Evolutionary conservation across 2,329 filamentous ascomycete genomes (phyloP), one percentile per base, ranked within the genome.

Genomic region (Thelonectria blattea): DNA sequence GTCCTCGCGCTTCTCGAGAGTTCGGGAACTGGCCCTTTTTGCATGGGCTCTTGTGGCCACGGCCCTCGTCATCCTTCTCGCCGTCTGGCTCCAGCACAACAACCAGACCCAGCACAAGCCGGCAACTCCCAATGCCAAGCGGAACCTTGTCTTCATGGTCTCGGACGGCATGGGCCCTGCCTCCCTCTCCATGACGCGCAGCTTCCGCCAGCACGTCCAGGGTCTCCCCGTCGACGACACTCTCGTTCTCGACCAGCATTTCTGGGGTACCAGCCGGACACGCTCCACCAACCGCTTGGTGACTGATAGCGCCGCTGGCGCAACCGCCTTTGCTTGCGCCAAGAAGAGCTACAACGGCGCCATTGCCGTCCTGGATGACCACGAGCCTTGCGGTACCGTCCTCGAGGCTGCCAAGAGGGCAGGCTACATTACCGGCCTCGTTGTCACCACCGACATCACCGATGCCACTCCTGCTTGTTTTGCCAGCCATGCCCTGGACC

Each of bases 141-240:
- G 92, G 56, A 99, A 98, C 77, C 83, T 99, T 54, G 90, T 99
- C 70, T 98, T 99, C 81, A 99, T 99, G 95, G 94, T 99, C 39
- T 97, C 92, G 1, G 95, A 99, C 75, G 95, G 95, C 72, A 99
- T 99, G 95, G 95, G 95, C 0, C 95, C 95, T 8, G 92, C 95
- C 9, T 94, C 92, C 69, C 83, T 99, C 55, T 91, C 90, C 24
- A 78, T 99, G 74, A 97, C 95, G 7, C 85, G 95, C 58, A 91
- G 88, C 73, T 99, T 90, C 79, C 88, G 91, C 67, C 95, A 99
- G 76, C 85, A 89, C 68, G 83, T 88, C 56, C 84, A 91, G 41
- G 86, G 84, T 5, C 82, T 96, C n/a, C 88, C 91, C 1, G 85
- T 85, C 66, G 85, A 89, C 69, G 88, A 97, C 70, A 88, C 88